Percentiles rank a stretch among this genome's conserved stretches.
These are phyloP conservation scores for Phascolomyces articulosus DNA, from an alignment of 371 early-diverging fungal species.

Conservation along the genomic window DNA sequence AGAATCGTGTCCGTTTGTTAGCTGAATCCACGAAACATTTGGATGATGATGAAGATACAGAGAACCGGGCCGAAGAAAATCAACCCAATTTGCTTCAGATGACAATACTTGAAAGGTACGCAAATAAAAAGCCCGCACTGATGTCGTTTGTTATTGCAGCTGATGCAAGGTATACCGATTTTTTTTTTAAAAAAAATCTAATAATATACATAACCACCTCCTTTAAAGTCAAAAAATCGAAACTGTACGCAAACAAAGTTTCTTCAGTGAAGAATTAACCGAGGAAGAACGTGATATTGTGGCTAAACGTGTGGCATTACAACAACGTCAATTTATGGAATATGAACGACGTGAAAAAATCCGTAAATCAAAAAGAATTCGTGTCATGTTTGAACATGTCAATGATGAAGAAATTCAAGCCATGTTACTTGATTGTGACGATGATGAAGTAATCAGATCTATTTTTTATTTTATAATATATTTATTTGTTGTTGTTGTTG, in stretches of 20 bases:
- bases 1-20: neutral
- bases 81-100: neutral
- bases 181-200: too few species aligned
- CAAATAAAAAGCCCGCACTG: too few species aligned
- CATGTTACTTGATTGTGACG: slow-evolving; percentile 74
- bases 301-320: slow-evolving; percentile 83
- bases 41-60: neutral
- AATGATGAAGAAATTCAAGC: slow-evolving; percentile 80
- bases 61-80: neutral
- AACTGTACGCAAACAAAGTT: slow-evolving; percentile 83
- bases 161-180: too few species aligned
- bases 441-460: slow-evolving; percentile 67
- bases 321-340: slow-evolving; percentile 82
- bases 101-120: neutral
- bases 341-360: slow-evolving; percentile 74
- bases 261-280: slow-evolving; percentile 86
- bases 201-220: too few species aligned
- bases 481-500: too few species aligned
- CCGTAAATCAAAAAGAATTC: slow-evolving; percentile 75
- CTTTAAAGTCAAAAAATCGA: slow-evolving; percentile 81
- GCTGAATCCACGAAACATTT: neutral
- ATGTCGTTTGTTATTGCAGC: too few species aligned
- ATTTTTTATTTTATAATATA: neutral
- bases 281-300: slow-evolving; percentile 86
- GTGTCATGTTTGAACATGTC: slow-evolving; percentile 72